phyloP scores from a whole-genome alignment of 371 early-diverging fungal genomes.

The Chytridiales sp. region DNA sequence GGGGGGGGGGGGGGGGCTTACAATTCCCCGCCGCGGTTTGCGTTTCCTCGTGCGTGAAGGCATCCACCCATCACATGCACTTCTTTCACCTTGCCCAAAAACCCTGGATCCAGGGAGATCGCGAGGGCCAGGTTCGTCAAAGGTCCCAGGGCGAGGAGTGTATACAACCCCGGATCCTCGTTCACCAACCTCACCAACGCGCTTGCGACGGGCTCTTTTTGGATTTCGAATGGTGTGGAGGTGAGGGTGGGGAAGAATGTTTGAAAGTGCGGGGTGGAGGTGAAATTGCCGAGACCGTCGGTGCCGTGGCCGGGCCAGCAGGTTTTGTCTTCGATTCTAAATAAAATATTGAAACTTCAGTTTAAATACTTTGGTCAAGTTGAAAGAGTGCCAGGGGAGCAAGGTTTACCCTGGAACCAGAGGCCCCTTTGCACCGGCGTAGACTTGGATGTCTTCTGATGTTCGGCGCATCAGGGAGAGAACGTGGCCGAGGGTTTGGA shows the following conservation, averaged over 20 bases:
- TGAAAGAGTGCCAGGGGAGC: not conserved
- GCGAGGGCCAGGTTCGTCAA: constrained; percentile 45
- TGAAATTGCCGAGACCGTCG: constrained; percentile 37
- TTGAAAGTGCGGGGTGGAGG: constrained; percentile 2
- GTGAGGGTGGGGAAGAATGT: not conserved
- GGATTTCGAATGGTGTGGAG: constrained; percentile 4
- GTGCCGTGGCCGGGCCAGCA: constrained; percentile 33
- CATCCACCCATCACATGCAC: constrained; percentile 45
- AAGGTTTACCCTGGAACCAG: constrained; percentile 9
- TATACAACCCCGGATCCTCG: constrained; percentile 20
- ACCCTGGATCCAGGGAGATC: constrained; percentile 34
- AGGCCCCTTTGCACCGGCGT: constrained; percentile 16
- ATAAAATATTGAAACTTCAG: not conserved
- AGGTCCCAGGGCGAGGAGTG: constrained; percentile 41
- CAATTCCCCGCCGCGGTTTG: constrained; percentile 34
- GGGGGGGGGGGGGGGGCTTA: not conserved
- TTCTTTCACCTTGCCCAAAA: constrained; percentile 32
- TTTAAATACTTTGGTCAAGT: not conserved
- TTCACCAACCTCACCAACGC: constrained; percentile 18
- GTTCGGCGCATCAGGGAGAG: not conserved
- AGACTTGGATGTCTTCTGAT: constrained; percentile 12
- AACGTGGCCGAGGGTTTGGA: not conserved
- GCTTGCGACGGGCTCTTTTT: constrained; percentile 9
- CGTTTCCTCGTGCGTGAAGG: constrained; percentile 38
- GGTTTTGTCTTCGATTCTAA: not conserved